Conservation (phyloP, 2,329 filamentous ascomycete genomes). For the Simplicillium aogashimaense region DNA sequence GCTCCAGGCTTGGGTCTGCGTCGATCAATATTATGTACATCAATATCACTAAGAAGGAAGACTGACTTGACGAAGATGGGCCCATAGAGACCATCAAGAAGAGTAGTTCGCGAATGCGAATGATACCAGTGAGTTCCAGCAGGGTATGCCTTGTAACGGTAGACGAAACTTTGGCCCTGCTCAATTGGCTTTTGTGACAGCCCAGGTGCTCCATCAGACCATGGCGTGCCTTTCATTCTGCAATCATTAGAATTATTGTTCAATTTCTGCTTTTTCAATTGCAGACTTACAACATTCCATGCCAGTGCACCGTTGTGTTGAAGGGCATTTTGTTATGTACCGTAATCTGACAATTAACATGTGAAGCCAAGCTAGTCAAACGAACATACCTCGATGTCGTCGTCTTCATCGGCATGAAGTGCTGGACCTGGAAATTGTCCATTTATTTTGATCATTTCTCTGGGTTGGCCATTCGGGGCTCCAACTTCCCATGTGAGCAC, state of each 20-base stretch:
- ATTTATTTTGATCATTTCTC: conserved; percentile 43
- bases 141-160: conserved; percentile 44
- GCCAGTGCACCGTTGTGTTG: conserved; percentile 15
- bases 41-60: no score
- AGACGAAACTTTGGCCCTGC: conserved; percentile 36
- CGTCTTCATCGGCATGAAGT: conserved; percentile 42
- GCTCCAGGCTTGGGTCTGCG: no score
- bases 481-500: conserved; percentile 24
- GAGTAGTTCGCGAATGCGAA: conserved; percentile 42
- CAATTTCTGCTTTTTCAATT: not conserved
- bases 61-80: conserved; percentile 34
- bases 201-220: conserved; percentile 52
- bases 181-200: conserved; percentile 42
- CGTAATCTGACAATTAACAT: conserved; percentile 18
- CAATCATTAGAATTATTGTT: not conserved
- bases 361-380: conserved; percentile 39
- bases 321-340: conserved; percentile 2
- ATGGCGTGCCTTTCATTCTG: conserved; percentile 31
- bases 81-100: conserved; percentile 51
- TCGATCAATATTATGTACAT: no score
- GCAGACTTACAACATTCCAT: conserved; percentile 20
- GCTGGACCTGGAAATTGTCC: conserved; percentile 52
- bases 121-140: conserved; percentile 55
- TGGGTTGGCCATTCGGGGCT: conserved; percentile 32
- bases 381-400: conserved; percentile 30